A percentile compares a stretch with the other conserved stretches of the same genome.
phyloP scores from a whole-genome alignment of 2,329 filamentous ascomycete genomes.

The Xylariaceae sp. region DNA sequence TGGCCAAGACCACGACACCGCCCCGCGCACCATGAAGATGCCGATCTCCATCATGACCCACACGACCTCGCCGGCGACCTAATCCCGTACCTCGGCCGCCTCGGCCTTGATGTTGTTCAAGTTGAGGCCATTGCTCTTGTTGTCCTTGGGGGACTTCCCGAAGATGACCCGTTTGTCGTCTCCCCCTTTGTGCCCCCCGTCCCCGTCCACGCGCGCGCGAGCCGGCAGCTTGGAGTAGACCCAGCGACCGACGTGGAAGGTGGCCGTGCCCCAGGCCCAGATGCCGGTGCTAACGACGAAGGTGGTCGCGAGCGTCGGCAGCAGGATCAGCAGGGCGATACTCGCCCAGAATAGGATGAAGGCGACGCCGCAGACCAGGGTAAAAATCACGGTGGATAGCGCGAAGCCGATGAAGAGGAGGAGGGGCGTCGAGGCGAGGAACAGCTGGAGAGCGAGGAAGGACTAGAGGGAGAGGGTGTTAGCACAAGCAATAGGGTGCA shows the following conservation, averaged over 20 bases:
- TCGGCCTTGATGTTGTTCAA: conserved; percentile 28
- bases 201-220: conserved; percentile 16
- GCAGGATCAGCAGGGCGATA: conserved; percentile 66
- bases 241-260: conserved; percentile 56
- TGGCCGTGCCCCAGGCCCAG: conserved; percentile 68
- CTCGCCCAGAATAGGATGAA: conserved; percentile 71
- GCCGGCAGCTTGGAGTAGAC: conserved; percentile 41
- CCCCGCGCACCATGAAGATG: conserved; percentile 21
- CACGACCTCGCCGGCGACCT: conserved; percentile 33
- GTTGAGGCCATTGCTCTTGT: conserved; percentile 4
- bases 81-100: conserved; percentile 32
- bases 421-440: conserved; percentile 68
- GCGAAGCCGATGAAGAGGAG: conserved; percentile 70
- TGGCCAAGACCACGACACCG: conserved; percentile 13
- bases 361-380: conserved; percentile 61
- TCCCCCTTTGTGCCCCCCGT: conserved; percentile 11
- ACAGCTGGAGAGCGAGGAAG: conserved; percentile 67
- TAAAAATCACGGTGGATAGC: conserved; percentile 63
- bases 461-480: conserved; percentile 51
- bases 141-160: conserved; percentile 10
- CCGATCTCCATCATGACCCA: conserved; percentile 26
- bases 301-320: conserved; percentile 70
- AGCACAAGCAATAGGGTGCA: conserved; percentile 16
- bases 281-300: conserved; percentile 63
- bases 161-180: conserved; percentile 30